phyloP scores from a whole-genome alignment of 179 eudicot genomes.

The Silene vulgaris region DNA sequence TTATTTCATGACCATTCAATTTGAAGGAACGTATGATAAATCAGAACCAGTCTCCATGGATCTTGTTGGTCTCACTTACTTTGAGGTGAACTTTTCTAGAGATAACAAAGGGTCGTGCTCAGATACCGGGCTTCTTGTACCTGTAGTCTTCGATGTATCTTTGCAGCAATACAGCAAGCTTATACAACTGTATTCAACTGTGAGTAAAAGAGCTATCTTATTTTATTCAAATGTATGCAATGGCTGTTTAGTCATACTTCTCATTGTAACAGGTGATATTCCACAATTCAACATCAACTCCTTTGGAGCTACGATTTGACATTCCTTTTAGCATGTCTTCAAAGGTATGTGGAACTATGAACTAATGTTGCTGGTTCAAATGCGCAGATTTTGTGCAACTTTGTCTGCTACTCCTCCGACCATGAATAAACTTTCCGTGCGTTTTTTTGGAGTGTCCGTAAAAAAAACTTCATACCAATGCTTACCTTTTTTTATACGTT shows the following conservation, averaged over 20 bases:
- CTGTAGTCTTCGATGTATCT: constrained; percentile 93
- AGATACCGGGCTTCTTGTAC: constrained; percentile 60
- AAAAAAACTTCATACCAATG: not conserved
- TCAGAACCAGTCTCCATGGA: constrained; percentile 92
- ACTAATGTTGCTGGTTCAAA: not conserved
- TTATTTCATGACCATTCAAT: constrained; percentile 63
- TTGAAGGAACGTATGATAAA: constrained; percentile 71
- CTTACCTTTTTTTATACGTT: not conserved
- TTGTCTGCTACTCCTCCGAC: not conserved
- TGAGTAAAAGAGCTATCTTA: constrained; percentile 33
- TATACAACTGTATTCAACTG: constrained; percentile 85
- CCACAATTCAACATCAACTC: constrained; percentile 66
- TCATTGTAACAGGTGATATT: constrained; percentile 64
- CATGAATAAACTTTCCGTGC: not conserved
- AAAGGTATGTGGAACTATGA: constrained; percentile 48
- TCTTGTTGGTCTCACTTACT: constrained; percentile 81
- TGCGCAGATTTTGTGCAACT: not conserved
- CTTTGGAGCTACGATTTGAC: constrained; percentile 88
- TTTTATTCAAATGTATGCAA: constrained; percentile 12
- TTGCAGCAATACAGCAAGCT: constrained; percentile 76
- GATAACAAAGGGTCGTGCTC: constrained; percentile 34
- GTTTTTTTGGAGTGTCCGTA: no score
- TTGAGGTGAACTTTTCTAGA: constrained; percentile 85
- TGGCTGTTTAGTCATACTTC: constrained; percentile 9
- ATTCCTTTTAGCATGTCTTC: constrained; percentile 92